Percentiles rank a stretch among this genome's conserved stretches.
Evolutionary conservation across 805 yeast species (phyloP).

Genomic region (Nematodospora valgi): DNA sequence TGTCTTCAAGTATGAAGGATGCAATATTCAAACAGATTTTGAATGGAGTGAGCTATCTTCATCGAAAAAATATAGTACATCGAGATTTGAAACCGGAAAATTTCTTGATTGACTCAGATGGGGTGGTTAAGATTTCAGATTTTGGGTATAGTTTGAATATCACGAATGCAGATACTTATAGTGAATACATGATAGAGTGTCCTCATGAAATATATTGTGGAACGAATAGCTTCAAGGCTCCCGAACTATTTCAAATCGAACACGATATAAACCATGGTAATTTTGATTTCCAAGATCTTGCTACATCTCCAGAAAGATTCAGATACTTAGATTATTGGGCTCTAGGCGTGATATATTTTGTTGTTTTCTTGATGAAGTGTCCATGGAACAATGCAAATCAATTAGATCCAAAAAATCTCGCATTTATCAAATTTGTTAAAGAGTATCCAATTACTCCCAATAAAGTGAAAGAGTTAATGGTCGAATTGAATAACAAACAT

Average conservation of each 20-base stretch:
- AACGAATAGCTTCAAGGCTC: slow-evolving; percentile 53
- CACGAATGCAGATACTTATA: slow-evolving; percentile 13
- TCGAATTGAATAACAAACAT: slow-evolving; percentile 20
- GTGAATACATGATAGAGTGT: slow-evolving; percentile 11
- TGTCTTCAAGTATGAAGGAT: slow-evolving; percentile 38
- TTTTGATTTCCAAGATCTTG: slow-evolving; percentile 9
- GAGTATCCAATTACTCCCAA: slow-evolving; percentile 22
- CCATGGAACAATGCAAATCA: slow-evolving; percentile 48
- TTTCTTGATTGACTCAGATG: slow-evolving; percentile 87
- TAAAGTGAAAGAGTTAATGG: slow-evolving; percentile 15
- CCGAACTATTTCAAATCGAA: slow-evolving; percentile 41
- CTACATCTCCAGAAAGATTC: slow-evolving; percentile 14
- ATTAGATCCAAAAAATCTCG: slow-evolving; percentile 18
- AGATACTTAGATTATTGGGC: slow-evolving; percentile 50
- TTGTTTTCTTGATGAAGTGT: slow-evolving; percentile 38
- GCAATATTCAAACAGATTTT: slow-evolving; percentile 82
- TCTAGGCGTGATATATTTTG: slow-evolving; percentile 47
- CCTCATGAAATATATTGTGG: slow-evolving; percentile 37
- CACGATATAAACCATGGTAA: slow-evolving; percentile 9
- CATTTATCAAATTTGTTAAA: slow-evolving; percentile 19
- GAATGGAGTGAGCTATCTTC: slow-evolving; percentile 89
- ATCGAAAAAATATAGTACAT: slow-evolving; percentile 90
- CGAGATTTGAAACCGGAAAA: slow-evolving; percentile 96
- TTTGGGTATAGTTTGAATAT: slow-evolving; percentile 65
- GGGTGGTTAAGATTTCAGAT: slow-evolving; percentile 93